Conservation (phyloP, 305 asterid species). For the Fraxinus dipetala region DNA sequence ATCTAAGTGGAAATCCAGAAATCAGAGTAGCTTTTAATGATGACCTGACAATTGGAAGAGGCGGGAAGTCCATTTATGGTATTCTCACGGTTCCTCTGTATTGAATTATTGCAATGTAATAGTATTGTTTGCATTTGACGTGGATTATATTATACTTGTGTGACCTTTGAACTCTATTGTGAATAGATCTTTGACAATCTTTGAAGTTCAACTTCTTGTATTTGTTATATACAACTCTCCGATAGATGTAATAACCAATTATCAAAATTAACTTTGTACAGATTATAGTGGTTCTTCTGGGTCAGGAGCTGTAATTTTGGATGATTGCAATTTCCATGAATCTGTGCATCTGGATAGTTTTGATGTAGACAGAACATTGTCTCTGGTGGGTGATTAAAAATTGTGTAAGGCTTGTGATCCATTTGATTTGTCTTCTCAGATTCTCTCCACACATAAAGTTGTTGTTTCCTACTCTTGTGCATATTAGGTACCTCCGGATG, state of each 20-base stretch:
- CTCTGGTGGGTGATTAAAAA: slow-evolving; percentile 57
- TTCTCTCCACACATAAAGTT: slow-evolving; percentile 3
- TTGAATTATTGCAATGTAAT: background rate
- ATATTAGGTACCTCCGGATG: slow-evolving; percentile 91
- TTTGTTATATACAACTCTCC: background rate
- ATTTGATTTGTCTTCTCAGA: slow-evolving; percentile 22
- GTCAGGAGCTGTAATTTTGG: slow-evolving; percentile 81
- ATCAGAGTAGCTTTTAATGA: slow-evolving; percentile 94
- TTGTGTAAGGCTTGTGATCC: slow-evolving; percentile 17
- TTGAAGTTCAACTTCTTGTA: background rate
- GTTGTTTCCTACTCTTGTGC: slow-evolving; percentile 16
- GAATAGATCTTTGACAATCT: slow-evolving; percentile 7
- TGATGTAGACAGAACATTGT: slow-evolving; percentile 85
- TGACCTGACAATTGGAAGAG: slow-evolving; percentile 78
- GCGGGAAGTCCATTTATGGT: slow-evolving; percentile 74
- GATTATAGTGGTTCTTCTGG: slow-evolving; percentile 91
- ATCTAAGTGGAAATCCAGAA: slow-evolving; percentile 94
- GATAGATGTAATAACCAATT: slow-evolving; percentile 16
- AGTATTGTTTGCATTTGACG: background rate
- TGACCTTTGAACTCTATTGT: slow-evolving; percentile 10
- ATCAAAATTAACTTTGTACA: slow-evolving; percentile 25
- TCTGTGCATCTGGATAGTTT: slow-evolving; percentile 94
- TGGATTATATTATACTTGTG: background rate
- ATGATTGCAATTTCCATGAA: slow-evolving; percentile 99
- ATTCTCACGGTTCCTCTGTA: slow-evolving; percentile 31